Evolutionary conservation across 2,329 filamentous ascomycete species (phyloP).

Genomic region (Fusarium compactum): DNA sequence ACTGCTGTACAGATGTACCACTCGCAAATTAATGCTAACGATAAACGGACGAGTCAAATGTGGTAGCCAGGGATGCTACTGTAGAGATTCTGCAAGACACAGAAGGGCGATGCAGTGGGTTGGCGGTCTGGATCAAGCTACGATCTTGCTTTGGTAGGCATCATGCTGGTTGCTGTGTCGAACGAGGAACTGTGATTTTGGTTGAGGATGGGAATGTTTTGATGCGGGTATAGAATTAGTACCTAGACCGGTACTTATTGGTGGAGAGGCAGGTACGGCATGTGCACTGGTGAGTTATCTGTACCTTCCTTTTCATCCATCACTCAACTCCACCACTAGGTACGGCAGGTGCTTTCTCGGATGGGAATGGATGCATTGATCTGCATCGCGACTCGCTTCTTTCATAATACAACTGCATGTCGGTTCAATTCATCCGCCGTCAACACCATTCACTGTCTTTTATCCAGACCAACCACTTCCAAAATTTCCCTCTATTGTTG

Average conservation of each 20-base stretch:
- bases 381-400: constrained; percentile 13
- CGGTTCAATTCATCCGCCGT: constrained; percentile 20
- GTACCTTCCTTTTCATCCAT: not conserved
- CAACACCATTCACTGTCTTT: constrained; percentile 18
- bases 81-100: constrained; percentile 30
- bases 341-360: constrained; percentile 2
- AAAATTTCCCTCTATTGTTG: not conserved
- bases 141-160: constrained; percentile 1
- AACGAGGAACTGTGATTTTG: constrained; percentile 5
- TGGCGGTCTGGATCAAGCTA: constrained; percentile 34
- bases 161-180: constrained; percentile 5
- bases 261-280: not conserved
- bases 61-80: constrained; percentile 30
- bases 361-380: constrained; percentile 1
- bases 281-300: not conserved
- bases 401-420: constrained; percentile 9
- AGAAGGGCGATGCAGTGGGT: constrained; percentile 24
- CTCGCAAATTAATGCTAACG: constrained; percentile 19
- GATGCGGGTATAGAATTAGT: not conserved
- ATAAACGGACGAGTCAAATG: constrained; percentile 13
- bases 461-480: constrained; percentile 18
- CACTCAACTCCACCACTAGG: not conserved
- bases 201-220: not conserved
- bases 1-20: not conserved
- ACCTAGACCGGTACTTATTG: not conserved